These are phyloP conservation scores for Cyclotella choctawhatcheeana DNA, from an alignment of 108 stramenopile genomes.

Conservation along the genomic window DNA sequence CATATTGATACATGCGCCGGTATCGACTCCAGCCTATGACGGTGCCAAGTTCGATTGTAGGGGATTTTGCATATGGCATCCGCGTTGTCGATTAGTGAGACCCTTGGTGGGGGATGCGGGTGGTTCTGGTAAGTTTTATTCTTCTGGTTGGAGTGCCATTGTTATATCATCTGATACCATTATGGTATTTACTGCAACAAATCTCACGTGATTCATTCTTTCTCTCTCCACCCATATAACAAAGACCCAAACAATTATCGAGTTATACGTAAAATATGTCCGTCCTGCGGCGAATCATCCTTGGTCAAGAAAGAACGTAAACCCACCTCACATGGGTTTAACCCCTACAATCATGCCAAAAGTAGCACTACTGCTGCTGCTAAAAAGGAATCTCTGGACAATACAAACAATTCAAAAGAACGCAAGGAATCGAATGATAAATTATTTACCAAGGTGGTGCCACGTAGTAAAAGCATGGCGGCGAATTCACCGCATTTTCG, in stretches of 20 bases:
- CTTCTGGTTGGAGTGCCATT: background rate
- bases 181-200: background rate
- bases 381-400: too few species aligned
- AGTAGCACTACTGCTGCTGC: too few species aligned
- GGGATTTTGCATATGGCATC: constrained; percentile 13
- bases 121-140: background rate
- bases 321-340: constrained; percentile 10
- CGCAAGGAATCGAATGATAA: background rate
- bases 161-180: too few species aligned
- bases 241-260: constrained; percentile 11
- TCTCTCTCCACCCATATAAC: background rate
- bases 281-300: constrained; percentile 8
- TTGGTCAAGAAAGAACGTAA: constrained; percentile 8
- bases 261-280: constrained; percentile 19
- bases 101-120: background rate
- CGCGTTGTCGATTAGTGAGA: background rate
- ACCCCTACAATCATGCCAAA: constrained; percentile 9
- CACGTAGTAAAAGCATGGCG: constrained; percentile 1
- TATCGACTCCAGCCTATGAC: constrained; percentile 7
- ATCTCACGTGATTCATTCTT: too few species aligned
- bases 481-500: constrained; percentile 1
- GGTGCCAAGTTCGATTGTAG: constrained; percentile 9
- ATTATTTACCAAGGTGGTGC: background rate
- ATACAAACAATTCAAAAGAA: too few species aligned
- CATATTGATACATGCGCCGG: background rate